Percentiles rank a stretch among this genome's conserved stretches.
These are phyloP conservation scores for Lactuca saligna DNA, from an alignment of 129 eudicot genomes.

Conservation along the genomic window DNA sequence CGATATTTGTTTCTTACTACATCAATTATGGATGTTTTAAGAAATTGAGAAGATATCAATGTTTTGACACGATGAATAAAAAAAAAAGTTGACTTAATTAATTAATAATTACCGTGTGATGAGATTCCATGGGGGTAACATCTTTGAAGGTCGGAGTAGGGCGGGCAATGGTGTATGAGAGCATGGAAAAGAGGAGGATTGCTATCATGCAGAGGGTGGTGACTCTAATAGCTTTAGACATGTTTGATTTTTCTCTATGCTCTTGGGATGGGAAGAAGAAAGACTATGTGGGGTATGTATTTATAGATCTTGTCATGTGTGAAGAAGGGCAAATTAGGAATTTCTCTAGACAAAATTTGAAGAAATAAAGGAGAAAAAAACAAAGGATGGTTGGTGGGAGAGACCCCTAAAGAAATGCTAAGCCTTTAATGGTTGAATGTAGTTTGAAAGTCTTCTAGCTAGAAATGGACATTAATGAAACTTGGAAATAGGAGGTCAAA, in stretches of 20 bases:
- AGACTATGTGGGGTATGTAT: slow-evolving; percentile 25
- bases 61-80: not conserved
- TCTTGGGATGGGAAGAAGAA: slow-evolving; percentile 14
- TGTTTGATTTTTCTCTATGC: slow-evolving; percentile 19
- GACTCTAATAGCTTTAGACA: slow-evolving; percentile 45
- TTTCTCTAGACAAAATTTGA: not conserved
- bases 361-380: slow-evolving; percentile 23
- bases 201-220: slow-evolving; percentile 53
- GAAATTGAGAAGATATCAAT: not conserved
- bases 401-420: slow-evolving; percentile 31
- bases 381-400: slow-evolving; percentile 29
- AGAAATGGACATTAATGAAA: slow-evolving; percentile 28
- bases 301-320: slow-evolving; percentile 30
- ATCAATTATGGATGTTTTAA: not conserved
- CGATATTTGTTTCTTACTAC: not conserved
- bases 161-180: slow-evolving; percentile 45
- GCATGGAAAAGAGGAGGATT: slow-evolving; percentile 38
- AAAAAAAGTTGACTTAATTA: not conserved
- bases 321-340: slow-evolving; percentile 35
- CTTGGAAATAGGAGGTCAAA: slow-evolving; percentile 22
- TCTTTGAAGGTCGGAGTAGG: slow-evolving; percentile 39
- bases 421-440: slow-evolving; percentile 34
- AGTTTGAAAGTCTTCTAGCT: slow-evolving; percentile 10
- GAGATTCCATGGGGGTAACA: slow-evolving; percentile 48
- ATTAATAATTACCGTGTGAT: slow-evolving; percentile 24